Conservation (phyloP, 495 filamentous ascomycete genomes). For the Aspergillus nidulans region DNA sequence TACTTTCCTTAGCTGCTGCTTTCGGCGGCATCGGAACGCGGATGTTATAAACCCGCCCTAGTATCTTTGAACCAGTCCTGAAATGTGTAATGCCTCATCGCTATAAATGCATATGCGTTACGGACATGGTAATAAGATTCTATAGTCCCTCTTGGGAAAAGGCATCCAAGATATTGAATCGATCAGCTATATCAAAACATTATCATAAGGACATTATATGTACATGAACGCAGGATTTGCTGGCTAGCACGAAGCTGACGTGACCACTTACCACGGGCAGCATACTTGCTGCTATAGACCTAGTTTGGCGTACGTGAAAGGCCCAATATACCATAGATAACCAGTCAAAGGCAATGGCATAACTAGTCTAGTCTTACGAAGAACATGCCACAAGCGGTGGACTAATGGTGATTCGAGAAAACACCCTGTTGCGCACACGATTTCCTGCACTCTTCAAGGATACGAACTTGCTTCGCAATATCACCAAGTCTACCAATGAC, state of each 20-base stretch:
- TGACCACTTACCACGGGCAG: not conserved
- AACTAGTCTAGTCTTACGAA: not conserved
- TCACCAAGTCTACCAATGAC: constrained; percentile 82
- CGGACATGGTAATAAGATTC: not conserved
- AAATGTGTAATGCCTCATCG: not conserved
- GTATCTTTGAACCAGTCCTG: no score
- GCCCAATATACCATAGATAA: not conserved
- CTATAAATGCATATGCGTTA: not conserved
- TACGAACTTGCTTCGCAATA: constrained; percentile 79
- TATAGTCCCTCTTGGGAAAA: not conserved
- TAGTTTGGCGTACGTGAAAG: not conserved
- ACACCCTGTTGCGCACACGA: constrained; percentile 43
- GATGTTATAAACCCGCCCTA: no score
- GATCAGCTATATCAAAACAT: not conserved
- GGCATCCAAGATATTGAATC: not conserved
- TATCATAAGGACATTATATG: constrained; percentile 11
- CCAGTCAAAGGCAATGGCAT: not conserved
- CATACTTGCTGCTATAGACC: not conserved
- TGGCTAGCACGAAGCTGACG: not conserved
- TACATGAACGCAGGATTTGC: constrained; percentile 2
- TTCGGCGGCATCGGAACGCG: no score
- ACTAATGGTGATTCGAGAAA: constrained; percentile 32
- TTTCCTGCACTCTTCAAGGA: constrained; percentile 82
- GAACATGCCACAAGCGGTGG: not conserved
- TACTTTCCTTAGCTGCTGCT: no score